phyloP scores from a whole-genome alignment of 2,329 filamentous ascomycete genomes.

The Fusarium begoniae region DNA sequence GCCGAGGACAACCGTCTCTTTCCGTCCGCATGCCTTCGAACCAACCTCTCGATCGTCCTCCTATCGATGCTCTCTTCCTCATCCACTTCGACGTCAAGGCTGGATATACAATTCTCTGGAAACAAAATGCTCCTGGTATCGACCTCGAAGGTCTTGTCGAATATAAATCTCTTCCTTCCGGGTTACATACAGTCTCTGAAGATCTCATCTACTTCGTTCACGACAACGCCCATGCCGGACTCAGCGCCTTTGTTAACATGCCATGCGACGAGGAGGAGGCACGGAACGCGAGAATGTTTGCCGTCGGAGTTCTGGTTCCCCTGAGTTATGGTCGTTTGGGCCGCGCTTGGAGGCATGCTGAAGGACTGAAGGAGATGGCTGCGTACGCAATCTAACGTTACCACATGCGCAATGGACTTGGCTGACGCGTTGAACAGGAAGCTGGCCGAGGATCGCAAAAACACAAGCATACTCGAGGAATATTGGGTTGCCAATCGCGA shows the following conservation, averaged over 20 bases:
- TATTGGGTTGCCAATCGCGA: constrained; percentile 76
- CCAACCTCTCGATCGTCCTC: constrained; percentile 46
- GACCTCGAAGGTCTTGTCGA: constrained; percentile 88
- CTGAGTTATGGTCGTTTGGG: constrained; percentile 86
- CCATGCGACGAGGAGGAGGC: constrained; percentile 79
- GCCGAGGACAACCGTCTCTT: constrained; percentile 52
- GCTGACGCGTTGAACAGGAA: constrained; percentile 52
- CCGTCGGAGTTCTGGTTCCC: constrained; percentile 88
- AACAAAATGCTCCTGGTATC: constrained; percentile 74
- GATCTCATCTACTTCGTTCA: constrained; percentile 97
- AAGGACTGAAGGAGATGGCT: constrained; percentile 77
- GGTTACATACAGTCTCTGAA: constrained; percentile 85
- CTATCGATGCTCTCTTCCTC: constrained; percentile 80
- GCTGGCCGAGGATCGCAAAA: constrained; percentile 71
- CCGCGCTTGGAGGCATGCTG: constrained; percentile 87
- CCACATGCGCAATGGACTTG: background rate
- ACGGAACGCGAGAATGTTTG: constrained; percentile 91
- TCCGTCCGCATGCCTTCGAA: constrained; percentile 49
- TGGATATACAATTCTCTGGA: constrained; percentile 92
- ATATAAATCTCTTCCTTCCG: constrained; percentile 95
- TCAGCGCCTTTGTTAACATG: constrained; percentile 90
- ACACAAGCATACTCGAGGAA: constrained; percentile 72
- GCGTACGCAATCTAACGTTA: constrained; percentile 57
- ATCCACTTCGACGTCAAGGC: constrained; percentile 94
- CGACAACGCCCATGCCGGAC: constrained; percentile 78